A percentile compares a stretch with the other conserved stretches of the same genome.
phyloP scores from a whole-genome alignment of 1,284 basidiomycete species.

The Mycena citricolor region DNA sequence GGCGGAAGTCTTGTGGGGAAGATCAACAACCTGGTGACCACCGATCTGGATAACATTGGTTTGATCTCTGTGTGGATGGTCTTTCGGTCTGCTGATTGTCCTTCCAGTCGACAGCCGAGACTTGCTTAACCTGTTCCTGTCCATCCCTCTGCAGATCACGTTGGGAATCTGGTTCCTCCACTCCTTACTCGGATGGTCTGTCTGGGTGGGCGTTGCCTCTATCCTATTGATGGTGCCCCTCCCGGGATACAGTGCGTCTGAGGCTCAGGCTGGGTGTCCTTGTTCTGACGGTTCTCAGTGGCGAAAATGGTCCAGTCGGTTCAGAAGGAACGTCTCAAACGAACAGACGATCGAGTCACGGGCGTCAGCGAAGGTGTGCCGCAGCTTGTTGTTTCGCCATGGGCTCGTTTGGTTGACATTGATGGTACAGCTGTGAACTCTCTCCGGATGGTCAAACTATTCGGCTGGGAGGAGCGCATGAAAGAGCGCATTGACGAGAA shows the following conservation, averaged over 20 bases:
- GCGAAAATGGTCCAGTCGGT: constrained; percentile 24
- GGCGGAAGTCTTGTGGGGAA: constrained; percentile 48
- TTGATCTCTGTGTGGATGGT: not conserved
- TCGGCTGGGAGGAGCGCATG: constrained; percentile 23
- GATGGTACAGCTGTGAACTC: constrained; percentile 14
- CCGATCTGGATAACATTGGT: constrained; percentile 47
- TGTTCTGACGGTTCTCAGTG: constrained; percentile 17
- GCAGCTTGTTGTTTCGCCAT: not conserved
- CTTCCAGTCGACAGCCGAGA: constrained; percentile 36
- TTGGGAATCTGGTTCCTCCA: constrained; percentile 45
- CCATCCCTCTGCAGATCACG: constrained; percentile 45
- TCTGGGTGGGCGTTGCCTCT: constrained; percentile 22
- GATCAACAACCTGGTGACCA: constrained; percentile 59
- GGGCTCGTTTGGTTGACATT: not conserved
- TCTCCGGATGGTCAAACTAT: constrained; percentile 23
- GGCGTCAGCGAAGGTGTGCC: constrained; percentile 22
- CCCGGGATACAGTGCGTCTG: constrained; percentile 20
- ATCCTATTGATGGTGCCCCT: constrained; percentile 14
- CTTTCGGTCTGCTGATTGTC: not conserved
- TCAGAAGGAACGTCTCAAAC: constrained; percentile 25
- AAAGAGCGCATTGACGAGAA: constrained; percentile 16
- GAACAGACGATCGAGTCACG: constrained; percentile 26
- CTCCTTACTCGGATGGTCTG: constrained; percentile 40
- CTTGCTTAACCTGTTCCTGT: constrained; percentile 39
- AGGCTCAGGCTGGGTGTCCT: not conserved